These are phyloP conservation scores for Pseudogymnoascus sp. DNA, from an alignment of 2,329 filamentous ascomycete genomes.

Conservation along the genomic window DNA sequence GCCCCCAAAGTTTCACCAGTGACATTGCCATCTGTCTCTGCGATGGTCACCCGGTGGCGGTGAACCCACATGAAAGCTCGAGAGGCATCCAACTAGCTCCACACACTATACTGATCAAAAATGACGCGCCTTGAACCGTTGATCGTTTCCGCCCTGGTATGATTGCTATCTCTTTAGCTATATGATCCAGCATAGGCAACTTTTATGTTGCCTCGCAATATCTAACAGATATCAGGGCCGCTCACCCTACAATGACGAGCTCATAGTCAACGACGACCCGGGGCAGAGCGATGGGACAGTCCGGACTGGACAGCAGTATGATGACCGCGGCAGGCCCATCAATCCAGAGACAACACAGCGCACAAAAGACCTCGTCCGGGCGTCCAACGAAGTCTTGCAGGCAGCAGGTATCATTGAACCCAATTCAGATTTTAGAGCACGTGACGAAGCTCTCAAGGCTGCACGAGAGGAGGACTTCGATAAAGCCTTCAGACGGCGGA, in stretches of 20 bases:
- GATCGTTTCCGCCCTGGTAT: constrained; percentile 23
- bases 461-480: constrained; percentile 24
- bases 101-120: background rate
- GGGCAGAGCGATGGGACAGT: background rate
- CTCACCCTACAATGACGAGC: constrained; percentile 28
- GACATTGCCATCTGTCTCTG: background rate
- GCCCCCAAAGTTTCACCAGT: background rate
- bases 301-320: constrained; percentile 23
- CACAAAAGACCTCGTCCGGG: constrained; percentile 28
- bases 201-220: background rate
- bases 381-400: constrained; percentile 32
- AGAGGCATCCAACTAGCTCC: background rate
- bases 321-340: constrained; percentile 27
- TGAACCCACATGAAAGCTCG: background rate
- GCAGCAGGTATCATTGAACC: constrained; percentile 30
- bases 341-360: constrained; percentile 28
- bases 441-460: constrained; percentile 16
- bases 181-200: background rate
- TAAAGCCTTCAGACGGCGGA: constrained; percentile 24
- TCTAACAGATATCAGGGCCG: constrained; percentile 23
- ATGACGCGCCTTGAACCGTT: constrained; percentile 23
- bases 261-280: constrained; percentile 18
- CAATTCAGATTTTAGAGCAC: constrained; percentile 20
- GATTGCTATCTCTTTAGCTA: background rate
- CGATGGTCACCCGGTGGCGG: background rate